Percentiles rank a stretch among this genome's conserved stretches.
These are phyloP conservation scores for Waitea zeae DNA, from an alignment of 1,284 basidiomycete genomes.

Conservation along the genomic window DNA sequence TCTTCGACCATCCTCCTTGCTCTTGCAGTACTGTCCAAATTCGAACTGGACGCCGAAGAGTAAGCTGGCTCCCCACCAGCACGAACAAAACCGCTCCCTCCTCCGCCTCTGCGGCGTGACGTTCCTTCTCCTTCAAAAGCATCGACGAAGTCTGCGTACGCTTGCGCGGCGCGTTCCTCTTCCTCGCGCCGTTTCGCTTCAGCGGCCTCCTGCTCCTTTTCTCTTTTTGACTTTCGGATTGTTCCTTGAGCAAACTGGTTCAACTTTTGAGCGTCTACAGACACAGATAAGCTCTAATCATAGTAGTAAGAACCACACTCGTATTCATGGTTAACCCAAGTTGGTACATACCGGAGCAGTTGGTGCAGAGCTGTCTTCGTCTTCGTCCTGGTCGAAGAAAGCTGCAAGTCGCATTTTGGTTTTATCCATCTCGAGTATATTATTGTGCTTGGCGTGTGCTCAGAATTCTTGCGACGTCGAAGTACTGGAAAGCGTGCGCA, in stretches of 20 bases:
- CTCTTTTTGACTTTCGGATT: slow-evolving; percentile 56
- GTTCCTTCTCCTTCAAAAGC: slow-evolving; percentile 65
- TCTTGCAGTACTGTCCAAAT: slow-evolving; percentile 13
- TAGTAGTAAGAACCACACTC: too few species aligned
- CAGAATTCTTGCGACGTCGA: too few species aligned
- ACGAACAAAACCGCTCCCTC: slow-evolving; percentile 58
- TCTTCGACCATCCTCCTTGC: slow-evolving; percentile 15
- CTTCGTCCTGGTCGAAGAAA: slow-evolving; percentile 71
- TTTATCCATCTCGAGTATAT: slow-evolving; percentile 67
- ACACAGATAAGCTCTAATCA: too few species aligned
- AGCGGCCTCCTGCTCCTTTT: slow-evolving; percentile 81
- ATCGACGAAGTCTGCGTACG: slow-evolving; percentile 77
- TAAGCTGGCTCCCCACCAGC: slow-evolving; percentile 38
- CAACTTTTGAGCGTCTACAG: slow-evolving; percentile 60
- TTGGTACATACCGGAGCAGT: slow-evolving; percentile 30
- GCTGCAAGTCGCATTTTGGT: slow-evolving; percentile 59
- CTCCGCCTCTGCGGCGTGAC: slow-evolving; percentile 24
- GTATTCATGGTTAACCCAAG: slow-evolving; percentile 34
- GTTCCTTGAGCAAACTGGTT: slow-evolving; percentile 62
- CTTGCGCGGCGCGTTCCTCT: slow-evolving; percentile 61
- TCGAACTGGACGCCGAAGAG: slow-evolving; percentile 21
- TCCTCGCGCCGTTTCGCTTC: slow-evolving; percentile 74
- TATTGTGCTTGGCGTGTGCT: too few species aligned
- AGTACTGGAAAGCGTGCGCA: too few species aligned
- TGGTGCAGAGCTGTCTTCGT: slow-evolving; percentile 71